These are phyloP conservation scores for Salvia rosmarinus DNA, from an alignment of 257 asterid genomes.

Conservation along the genomic window DNA sequence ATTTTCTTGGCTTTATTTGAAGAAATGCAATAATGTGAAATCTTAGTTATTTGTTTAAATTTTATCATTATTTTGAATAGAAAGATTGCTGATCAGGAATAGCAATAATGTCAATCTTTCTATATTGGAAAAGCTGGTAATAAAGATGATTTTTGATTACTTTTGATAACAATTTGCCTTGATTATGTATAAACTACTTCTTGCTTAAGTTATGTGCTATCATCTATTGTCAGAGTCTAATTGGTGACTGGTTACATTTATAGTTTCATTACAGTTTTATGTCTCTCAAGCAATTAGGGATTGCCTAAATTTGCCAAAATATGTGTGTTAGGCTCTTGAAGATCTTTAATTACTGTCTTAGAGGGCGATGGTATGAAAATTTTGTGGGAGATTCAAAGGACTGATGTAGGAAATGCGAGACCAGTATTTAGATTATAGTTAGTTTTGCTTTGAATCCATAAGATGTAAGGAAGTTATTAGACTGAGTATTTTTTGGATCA, in stretches of 20 bases:
- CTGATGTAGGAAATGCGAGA: constrained; percentile 9
- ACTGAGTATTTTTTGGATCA: background rate
- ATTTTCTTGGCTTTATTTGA: constrained; percentile 12
- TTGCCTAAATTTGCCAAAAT: background rate
- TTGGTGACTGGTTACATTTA: constrained; percentile 1
- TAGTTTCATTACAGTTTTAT: constrained; percentile 6
- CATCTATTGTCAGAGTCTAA: background rate
- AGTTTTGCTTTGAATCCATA: too few relatives aligned
- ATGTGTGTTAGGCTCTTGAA: constrained; percentile 14
- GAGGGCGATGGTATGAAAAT: constrained; percentile 2
- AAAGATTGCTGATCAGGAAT: background rate
- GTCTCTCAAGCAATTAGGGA: background rate
- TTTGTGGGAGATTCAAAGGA: constrained; percentile 11
- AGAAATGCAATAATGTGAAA: constrained; percentile 8
- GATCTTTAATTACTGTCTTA: constrained; percentile 4
- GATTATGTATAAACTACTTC: too few relatives aligned
- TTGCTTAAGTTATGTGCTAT: too few relatives aligned
- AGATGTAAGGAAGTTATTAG: too few relatives aligned
- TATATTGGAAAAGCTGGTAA: constrained; percentile 82
- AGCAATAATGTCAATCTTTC: constrained; percentile 48
- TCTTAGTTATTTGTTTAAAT: background rate
- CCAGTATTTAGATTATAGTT: background rate
- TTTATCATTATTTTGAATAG: constrained; percentile 11
- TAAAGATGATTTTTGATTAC: background rate
- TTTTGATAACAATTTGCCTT: constrained; percentile 1